Evolutionary conservation across 495 filamentous ascomycete species (phyloP), one percentile per base, ranked within the genome.

Genomic region (Xylaria venustula): DNA sequence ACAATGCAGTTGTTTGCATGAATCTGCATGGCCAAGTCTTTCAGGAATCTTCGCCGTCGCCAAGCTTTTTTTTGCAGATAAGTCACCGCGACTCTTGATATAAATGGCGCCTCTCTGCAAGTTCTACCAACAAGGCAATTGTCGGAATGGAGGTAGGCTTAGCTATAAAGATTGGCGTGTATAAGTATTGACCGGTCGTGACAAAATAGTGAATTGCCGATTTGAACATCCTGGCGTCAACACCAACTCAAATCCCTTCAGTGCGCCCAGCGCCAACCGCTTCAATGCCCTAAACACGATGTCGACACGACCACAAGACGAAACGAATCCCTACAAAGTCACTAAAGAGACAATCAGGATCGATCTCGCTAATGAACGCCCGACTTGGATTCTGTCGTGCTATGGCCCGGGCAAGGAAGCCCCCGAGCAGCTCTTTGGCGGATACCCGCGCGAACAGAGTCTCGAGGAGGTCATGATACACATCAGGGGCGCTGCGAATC

Each of bases 381-480:
- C 92, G 37, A 68, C 79, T 78, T 97, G 91, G 89, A 81, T 91
- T 12, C 82, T 96, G n/a, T 95, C 92, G 0, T 81, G 85, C 37
- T 97, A 93, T 72, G 88, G 84, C 6, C 91, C 92, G 0, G 86
- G 84, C 4, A 79, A 75, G 62, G 82, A 90, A 54, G 86, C 87
- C 1, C 92, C 92, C 1, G 82, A 83, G 12, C 90, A 92, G 69
- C 78, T 96, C 1, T 92, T 95, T 65, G 91, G 90, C 19, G 91
- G 91, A 6, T 79, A 81, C 44, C 78, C 82, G n/a, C 79, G 90
- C 20, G 92, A 97, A 72, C 86, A 90, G 64, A 93, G 90, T 66
- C 86, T 87, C 36, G 92, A 97, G 72, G 92, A 97, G 68, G 78
- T 92, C 50, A 82, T 91, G 54, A 51, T 92, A 14, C 81, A 84